Evolutionary conservation across 1,284 basidiomycete genomes (phyloP), one percentile per base, ranked within the genome.

Genomic region (Gomphus bonarii): DNA sequence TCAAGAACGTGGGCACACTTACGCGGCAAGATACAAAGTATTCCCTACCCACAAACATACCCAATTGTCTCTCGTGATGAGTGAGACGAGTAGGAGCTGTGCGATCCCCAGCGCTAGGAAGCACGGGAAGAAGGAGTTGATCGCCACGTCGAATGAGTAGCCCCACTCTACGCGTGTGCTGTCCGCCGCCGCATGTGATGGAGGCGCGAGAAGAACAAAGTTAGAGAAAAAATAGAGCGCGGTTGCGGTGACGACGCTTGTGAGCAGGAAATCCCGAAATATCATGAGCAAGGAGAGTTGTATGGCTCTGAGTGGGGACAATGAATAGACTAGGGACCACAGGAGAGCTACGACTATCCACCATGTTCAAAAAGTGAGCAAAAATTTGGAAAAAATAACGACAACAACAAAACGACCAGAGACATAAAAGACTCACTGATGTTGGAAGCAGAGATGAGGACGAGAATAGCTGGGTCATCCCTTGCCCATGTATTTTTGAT

Each of bases 401-500:
- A n/a, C n/a, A n/a, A n/a, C n/a, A n/a, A n/a, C n/a, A n/a, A n/a
- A n/a, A n/a, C n/a, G n/a, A n/a, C n/a, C n/a, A n/a, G n/a, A n/a
- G n/a, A n/a, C n/a, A n/a, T n/a, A n/a, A n/a, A n/a, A n/a, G n/a
- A n/a, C n/a, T n/a, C n/a, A n/a, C n/a, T n/a, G n/a, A n/a, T n/a
- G n/a, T n/a, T 76, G 68, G 85, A 90, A 43, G 80, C 87, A 33
- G 82, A 79, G 55, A 95, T 84, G 51, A 97, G 78, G 47, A 95
- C 78, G 38, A 95, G 76, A 64, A 95, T 93, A 12, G 94, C 93
- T 18, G 94, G 94, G 68, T 97, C 93, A 69, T 97, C 94, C 68
- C 94, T 77, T 25, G 93, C 91, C 93, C 94, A 97, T 5, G 89
- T 91, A 69, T 97, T 97, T 77, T 97, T 97, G n/a, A 94, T 97